These are phyloP conservation scores for Hypoxylon perforatum DNA, from an alignment of 495 filamentous ascomycete species.

Conservation along the genomic window DNA sequence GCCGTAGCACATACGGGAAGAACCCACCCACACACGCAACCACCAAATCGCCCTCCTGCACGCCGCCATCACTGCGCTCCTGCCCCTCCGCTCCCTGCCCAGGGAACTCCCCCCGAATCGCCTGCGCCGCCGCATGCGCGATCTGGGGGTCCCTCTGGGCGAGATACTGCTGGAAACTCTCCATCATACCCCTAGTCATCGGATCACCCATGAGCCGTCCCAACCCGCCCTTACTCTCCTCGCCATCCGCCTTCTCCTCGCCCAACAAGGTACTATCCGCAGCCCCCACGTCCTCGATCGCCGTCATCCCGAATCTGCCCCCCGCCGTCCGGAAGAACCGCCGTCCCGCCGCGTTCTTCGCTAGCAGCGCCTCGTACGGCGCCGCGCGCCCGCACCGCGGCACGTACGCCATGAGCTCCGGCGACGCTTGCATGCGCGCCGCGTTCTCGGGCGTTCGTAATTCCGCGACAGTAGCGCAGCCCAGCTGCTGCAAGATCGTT, in stretches of 20 bases:
- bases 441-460: slow-evolving; percentile 28
- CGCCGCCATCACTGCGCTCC: slow-evolving; percentile 14
- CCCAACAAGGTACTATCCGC: slow-evolving; percentile 5
- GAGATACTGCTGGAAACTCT: slow-evolving; percentile 28
- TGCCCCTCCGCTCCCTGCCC: background rate
- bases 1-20: slow-evolving; percentile 40
- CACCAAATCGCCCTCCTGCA: slow-evolving; percentile 38
- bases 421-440: slow-evolving; percentile 18
- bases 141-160: slow-evolving; percentile 4
- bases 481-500: slow-evolving; percentile 25
- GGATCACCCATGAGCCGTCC: slow-evolving; percentile 20
- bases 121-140: slow-evolving; percentile 9
- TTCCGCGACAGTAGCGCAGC: slow-evolving; percentile 22
- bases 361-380: slow-evolving; percentile 15
- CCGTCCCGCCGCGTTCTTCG: slow-evolving; percentile 15
- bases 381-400: slow-evolving; percentile 20
- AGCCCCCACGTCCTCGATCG: slow-evolving; percentile 29
- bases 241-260: slow-evolving; percentile 8
- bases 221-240: background rate
- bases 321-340: slow-evolving; percentile 35
- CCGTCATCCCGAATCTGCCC: slow-evolving; percentile 37
- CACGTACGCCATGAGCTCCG: slow-evolving; percentile 26
- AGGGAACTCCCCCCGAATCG: slow-evolving; percentile 17
- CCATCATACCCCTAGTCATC: background rate
- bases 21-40: slow-evolving; percentile 39